Percentiles rank a stretch among this genome's conserved stretches.
Conservation (phyloP, 345 rosid species). For the Iberis pinnata region DNA sequence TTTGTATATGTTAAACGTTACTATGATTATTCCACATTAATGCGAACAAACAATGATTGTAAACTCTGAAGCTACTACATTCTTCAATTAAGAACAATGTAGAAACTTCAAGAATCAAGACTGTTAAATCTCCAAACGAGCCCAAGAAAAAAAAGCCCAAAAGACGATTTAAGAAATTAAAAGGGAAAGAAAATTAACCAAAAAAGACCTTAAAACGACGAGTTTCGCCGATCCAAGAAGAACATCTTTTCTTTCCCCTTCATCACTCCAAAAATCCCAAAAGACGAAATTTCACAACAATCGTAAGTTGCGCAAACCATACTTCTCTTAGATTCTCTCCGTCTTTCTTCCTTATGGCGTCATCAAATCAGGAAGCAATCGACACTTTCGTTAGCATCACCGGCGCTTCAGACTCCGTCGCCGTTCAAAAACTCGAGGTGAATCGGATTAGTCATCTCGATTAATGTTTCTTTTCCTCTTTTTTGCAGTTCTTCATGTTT, state of each 20-base stretch:
- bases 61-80: too few species aligned
- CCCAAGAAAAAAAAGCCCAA: constrained; percentile 2
- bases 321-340: constrained; percentile 13
- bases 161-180: neutral
- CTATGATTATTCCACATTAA: neutral
- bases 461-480: neutral
- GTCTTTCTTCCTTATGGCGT: constrained; percentile 43
- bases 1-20: neutral
- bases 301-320: neutral
- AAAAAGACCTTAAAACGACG: constrained; percentile 10
- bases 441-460: constrained; percentile 9
- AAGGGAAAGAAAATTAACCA: neutral
- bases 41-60: neutral
- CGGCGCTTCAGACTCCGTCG: constrained; percentile 61
- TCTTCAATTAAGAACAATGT: too few species aligned
- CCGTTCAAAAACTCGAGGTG: constrained; percentile 70
- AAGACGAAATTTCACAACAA: constrained; percentile 2
- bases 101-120: neutral
- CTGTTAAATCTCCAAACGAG: neutral
- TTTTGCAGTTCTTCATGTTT: neutral
- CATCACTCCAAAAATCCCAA: constrained; percentile 15
- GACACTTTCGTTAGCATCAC: constrained; percentile 82
- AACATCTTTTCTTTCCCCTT: constrained; percentile 12
- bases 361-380: constrained; percentile 71
- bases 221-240: constrained; percentile 22